Conservation (phyloP, 768 basidiomycete species). For the Mrakia gelida region DNA sequence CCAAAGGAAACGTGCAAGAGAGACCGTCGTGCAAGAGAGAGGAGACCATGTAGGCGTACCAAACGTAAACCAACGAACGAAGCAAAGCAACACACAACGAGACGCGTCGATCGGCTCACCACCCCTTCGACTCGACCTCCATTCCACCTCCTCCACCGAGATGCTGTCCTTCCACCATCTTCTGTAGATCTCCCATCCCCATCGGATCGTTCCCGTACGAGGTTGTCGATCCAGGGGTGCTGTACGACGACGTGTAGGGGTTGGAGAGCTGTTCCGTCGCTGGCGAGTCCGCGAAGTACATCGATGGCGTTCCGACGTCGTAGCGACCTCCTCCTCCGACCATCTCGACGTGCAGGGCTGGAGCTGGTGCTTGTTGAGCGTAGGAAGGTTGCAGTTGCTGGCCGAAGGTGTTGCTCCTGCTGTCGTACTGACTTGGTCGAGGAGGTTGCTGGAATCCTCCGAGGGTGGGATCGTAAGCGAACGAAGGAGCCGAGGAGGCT, state of each 20-base stretch:
- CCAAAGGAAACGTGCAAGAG: no score
- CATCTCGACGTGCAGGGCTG: neutral
- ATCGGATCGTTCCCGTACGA: neutral
- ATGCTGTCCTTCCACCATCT: slow-evolving; percentile 4
- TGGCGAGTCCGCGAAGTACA: neutral
- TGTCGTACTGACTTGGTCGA: slow-evolving; percentile 1
- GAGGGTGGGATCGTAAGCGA: neutral
- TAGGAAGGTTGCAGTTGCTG: no score
- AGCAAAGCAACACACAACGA: neutral
- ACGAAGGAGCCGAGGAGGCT: neutral
- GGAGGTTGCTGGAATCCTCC: slow-evolving; percentile 16
- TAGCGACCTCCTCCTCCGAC: neutral
- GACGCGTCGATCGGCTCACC: neutral
- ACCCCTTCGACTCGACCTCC: neutral
- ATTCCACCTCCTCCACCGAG: neutral
- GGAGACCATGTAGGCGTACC: no score
- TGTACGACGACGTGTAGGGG: neutral
- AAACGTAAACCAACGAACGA: no score
- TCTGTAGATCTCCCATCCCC: neutral
- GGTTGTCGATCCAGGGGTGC: neutral
- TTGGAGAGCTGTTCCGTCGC: neutral
- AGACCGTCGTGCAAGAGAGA: no score
- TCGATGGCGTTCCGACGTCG: neutral
- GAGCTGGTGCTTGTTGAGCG: neutral
- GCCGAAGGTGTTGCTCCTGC: neutral